Percentiles rank a stretch among this genome's conserved stretches.
phyloP scores from a whole-genome alignment of 306 rosid species.

The Alnus rubra region DNA sequence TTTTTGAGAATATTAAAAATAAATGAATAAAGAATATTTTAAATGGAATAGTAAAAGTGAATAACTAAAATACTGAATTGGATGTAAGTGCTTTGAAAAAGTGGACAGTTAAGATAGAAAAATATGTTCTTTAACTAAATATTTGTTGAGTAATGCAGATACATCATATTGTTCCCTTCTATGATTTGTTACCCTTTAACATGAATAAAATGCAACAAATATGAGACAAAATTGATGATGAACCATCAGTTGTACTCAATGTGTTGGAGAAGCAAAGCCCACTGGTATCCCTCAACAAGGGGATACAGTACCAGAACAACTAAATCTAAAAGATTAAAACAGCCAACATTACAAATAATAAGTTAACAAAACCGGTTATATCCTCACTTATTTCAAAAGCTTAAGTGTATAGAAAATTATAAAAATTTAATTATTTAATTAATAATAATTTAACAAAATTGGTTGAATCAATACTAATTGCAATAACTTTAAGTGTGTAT shows the following conservation, averaged over 20 bases:
- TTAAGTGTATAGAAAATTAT: too few species aligned
- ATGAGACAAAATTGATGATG: background rate
- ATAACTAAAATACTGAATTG: too few species aligned
- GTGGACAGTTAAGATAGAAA: too few species aligned
- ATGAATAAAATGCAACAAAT: background rate
- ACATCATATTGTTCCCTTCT: background rate
- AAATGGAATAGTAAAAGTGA: too few species aligned
- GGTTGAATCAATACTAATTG: too few species aligned
- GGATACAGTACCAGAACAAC: background rate
- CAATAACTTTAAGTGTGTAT: too few species aligned
- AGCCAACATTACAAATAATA: background rate
- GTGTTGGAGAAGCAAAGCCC: background rate
- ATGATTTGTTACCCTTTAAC: background rate
- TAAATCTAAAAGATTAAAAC: background rate
- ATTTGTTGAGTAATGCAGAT: background rate
- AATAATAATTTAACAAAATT: background rate
- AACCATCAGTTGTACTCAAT: background rate
- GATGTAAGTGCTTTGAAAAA: too few species aligned
- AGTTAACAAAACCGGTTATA: background rate
- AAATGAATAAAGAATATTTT: too few species aligned
- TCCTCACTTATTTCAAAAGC: background rate
- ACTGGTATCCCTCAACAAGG: background rate
- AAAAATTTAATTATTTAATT: too few species aligned
- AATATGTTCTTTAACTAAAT: too few species aligned
- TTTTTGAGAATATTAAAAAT: too few species aligned